Base-by-base conservation (phyloP, 306 rosid species). In the Quercus agrifolia region DNA sequence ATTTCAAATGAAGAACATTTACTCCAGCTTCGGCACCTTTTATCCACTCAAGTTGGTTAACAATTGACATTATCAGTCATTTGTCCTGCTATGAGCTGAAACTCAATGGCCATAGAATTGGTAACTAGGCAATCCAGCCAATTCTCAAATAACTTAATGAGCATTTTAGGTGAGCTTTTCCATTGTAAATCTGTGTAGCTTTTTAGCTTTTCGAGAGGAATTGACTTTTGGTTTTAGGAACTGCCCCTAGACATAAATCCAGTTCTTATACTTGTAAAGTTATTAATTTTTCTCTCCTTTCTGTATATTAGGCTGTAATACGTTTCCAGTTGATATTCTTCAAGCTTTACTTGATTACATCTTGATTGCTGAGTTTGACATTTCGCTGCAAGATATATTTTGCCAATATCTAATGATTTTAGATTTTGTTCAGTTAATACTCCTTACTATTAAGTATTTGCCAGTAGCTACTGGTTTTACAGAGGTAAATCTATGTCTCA, bases 1-100 rank as follows among this genome's bases (percentile, higher is more conserved):
- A 77, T 82, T 63, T 77, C 85, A 15, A 73, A 77, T 67, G 82
- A 82, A 15, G 85, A 82, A 56, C 85, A 77, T 67, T 73, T 82
- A 52, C 62, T 64, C 25, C 82, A 82, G 74, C 74, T 82, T n/a
- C 77, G 75, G 70, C 70, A 77, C 71, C 64, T 82, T 38, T 77
- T 82, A 31, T 73, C 81, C 69, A 44, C 82, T 64, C 58, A 76
- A 38, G 74, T 71, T 61, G 51, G 63, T 25, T 71, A 57, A 81
- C 38, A 63, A 27, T 49, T 66, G 20, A 49, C 64, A 30, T 54
- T 19, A 23, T 9, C 27, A 59, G 28, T 21, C 66, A 7, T 59
- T 20, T 21, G 66, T 59, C 66, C 66, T 59, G 54, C 14, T 49
- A 21, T 20, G 66, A 59, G 66, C 31, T 59, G 66, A 21, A 3